These are phyloP conservation scores for Solanum sejunctum DNA, from an alignment of 257 asterid genomes.

Conservation along the genomic window DNA sequence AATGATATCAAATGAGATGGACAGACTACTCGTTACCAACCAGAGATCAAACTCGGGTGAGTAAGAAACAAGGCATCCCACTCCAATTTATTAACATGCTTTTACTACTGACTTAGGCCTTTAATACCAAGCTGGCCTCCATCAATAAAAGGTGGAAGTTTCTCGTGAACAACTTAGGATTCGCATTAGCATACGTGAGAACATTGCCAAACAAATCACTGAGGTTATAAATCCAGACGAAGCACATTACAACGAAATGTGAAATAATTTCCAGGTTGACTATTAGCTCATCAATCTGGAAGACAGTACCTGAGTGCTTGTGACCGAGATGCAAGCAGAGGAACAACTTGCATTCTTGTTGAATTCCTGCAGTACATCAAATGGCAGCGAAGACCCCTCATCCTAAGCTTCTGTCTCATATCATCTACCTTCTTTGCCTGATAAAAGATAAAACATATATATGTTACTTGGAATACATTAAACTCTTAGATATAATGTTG, in stretches of 20 bases:
- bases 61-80: not conserved
- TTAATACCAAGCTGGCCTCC: not conserved
- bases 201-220: not conserved
- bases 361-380: constrained; percentile 80
- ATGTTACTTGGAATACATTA: not conserved
- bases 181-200: not conserved
- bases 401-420: constrained; percentile 81
- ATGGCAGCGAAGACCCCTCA: constrained; percentile 85
- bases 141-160: not conserved
- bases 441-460: not conserved
- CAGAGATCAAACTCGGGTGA: not conserved
- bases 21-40: not conserved
- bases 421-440: constrained; percentile 78
- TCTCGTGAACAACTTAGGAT: not conserved
- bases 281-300: not conserved
- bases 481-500: not conserved
- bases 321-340: constrained; percentile 80
- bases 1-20: not conserved
- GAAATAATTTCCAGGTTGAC: not conserved
- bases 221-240: not conserved
- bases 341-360: constrained; percentile 72
- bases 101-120: not conserved
- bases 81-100: not conserved
- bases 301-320: constrained; percentile 71
- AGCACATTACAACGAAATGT: not conserved